Evolutionary conservation across 2,329 filamentous ascomycete species (phyloP).

Genomic region (Stachybotrys echinatus): DNA sequence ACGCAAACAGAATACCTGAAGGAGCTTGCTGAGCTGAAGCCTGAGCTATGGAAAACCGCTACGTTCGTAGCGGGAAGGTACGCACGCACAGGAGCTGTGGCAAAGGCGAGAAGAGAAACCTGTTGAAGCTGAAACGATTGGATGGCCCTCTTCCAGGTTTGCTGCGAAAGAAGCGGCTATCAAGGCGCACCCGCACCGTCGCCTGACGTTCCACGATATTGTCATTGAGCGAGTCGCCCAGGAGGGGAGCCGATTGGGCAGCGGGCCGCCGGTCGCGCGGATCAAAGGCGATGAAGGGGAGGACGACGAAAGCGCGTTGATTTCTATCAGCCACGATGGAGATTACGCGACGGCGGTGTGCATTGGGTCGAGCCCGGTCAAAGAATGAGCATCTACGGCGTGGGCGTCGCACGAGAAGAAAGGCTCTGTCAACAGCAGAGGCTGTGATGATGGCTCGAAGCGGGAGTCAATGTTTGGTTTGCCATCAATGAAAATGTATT

Average conservation of each 20-base stretch:
- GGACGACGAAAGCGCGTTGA: conserved; percentile 50
- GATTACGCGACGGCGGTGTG: conserved; percentile 73
- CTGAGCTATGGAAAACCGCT: conserved; percentile 25
- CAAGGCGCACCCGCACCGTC: conserved; percentile 61
- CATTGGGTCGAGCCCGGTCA: conserved; percentile 32
- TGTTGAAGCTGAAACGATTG: not conserved
- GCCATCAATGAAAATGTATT: no score
- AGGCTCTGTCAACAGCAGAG: not conserved
- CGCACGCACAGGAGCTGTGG: not conserved
- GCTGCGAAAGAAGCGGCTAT: conserved; percentile 72
- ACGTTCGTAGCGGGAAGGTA: conserved; percentile 31
- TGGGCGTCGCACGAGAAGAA: no score
- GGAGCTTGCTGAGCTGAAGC: no score
- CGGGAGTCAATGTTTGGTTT: no score
- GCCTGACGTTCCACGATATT: conserved; percentile 59
- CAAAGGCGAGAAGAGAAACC: not conserved
- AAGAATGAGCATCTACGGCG: no score
- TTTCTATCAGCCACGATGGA: conserved; percentile 85
- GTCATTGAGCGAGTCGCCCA: conserved; percentile 29
- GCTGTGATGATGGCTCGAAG: not conserved
- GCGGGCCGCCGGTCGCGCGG: conserved; percentile 39
- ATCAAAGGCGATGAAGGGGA: conserved; percentile 25
- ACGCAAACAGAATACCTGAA: no score
- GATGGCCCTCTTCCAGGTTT: conserved; percentile 37
- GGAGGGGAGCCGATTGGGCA: conserved; percentile 21